Conservation (phyloP, 1,284 basidiomycete species). For the Malassezia caprae region DNA sequence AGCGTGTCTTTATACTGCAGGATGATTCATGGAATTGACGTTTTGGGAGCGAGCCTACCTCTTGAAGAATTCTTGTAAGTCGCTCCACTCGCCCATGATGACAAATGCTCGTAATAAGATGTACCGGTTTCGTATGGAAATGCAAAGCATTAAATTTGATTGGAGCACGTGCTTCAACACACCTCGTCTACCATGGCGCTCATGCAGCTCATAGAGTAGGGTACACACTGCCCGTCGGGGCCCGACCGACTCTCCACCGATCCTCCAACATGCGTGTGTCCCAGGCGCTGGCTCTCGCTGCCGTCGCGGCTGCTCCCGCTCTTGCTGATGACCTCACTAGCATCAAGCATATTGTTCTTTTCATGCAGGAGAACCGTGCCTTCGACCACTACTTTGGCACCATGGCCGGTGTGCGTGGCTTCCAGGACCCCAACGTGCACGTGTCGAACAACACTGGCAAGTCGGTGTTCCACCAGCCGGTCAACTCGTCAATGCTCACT, state of each 20-base stretch:
- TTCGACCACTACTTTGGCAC: constrained; percentile 41
- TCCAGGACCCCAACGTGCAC: constrained; percentile 33
- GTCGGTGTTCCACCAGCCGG: constrained; percentile 24
- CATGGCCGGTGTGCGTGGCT: constrained; percentile 32
- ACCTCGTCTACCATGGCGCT: background rate
- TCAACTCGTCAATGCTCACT: constrained; percentile 15
- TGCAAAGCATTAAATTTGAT: background rate
- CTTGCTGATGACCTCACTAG: constrained; percentile 3
- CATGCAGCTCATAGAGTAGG: background rate
- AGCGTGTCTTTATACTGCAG: no score
- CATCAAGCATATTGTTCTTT: constrained; percentile 21
- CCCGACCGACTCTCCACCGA: background rate
- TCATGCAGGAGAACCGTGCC: constrained; percentile 42
- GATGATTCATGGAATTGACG: no score
- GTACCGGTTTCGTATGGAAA: no score
- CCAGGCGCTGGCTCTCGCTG: background rate
- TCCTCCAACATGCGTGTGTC: background rate
- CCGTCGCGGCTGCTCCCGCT: background rate
- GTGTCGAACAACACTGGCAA: constrained; percentile 26
- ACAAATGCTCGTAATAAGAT: no score
- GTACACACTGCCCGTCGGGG: background rate
- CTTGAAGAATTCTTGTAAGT: no score
- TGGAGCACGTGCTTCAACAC: background rate
- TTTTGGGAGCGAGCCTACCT: no score
- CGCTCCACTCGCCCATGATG: no score